phyloP scores from a whole-genome alignment of 2,329 filamentous ascomycete genomes.

The Tolypocladium nubicola region DNA sequence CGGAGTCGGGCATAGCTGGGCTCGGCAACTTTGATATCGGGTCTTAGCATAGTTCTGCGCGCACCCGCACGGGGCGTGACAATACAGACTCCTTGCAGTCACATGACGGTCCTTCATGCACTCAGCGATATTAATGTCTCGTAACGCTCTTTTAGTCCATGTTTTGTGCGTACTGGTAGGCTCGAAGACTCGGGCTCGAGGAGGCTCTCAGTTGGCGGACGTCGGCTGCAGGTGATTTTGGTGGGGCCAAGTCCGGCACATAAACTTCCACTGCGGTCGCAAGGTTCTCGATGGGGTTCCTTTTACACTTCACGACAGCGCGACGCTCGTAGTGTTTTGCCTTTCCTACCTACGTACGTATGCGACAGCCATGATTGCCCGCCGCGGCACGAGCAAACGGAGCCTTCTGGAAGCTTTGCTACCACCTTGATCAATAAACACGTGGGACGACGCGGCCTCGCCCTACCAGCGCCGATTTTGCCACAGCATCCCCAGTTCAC shows the following conservation, averaged over 20 bases:
- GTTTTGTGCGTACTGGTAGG: too few relatives aligned
- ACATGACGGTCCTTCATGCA: not conserved
- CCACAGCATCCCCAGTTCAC: not conserved
- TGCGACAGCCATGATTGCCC: not conserved
- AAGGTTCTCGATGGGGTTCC: too few relatives aligned
- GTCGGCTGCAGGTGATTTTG: not conserved
- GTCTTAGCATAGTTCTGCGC: constrained; percentile 4
- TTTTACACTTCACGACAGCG: not conserved
- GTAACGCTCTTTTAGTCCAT: not conserved
- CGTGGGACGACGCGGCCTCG: not conserved
- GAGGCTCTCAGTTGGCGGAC: not conserved
- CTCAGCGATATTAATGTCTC: not conserved
- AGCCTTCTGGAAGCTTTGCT: not conserved
- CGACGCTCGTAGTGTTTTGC: not conserved
- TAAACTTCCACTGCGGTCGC: not conserved
- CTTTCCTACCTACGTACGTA: not conserved
- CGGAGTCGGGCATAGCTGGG: constrained; percentile 8
- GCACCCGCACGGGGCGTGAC: not conserved
- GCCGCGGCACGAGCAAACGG: not conserved
- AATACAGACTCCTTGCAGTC: not conserved
- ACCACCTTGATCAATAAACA: not conserved
- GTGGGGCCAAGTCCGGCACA: not conserved
- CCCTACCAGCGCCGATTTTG: not conserved
- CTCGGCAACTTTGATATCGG: constrained; percentile 4
- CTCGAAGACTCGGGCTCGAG: not conserved